Base-by-base conservation (phyloP, 202 grass and related monocot genomes). In the Digitaria exilis region DNA sequence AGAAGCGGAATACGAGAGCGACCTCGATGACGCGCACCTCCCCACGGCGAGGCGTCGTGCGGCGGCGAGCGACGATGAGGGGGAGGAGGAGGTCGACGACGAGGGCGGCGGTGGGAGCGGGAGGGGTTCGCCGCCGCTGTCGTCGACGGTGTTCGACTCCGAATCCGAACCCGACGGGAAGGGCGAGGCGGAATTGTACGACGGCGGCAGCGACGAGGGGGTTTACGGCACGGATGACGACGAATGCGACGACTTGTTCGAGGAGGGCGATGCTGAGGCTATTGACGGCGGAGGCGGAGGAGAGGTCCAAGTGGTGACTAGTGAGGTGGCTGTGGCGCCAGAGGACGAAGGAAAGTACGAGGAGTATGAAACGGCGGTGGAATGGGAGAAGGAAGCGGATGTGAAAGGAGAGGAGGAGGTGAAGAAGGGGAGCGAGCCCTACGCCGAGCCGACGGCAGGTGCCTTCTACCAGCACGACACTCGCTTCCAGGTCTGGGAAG, bases 401-500 rank as follows among this genome's bases (percentile, higher is more conserved):
- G 51, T 2, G 37, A 37, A 55, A 14, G 46, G 24, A 22, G 85
- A 84, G 52, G 65, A 80, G 48, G 62, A 78, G 43, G 71, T 52
- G 76, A 90, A 86, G 55, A 84, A 90, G 62, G 84, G 80, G 79
- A 75, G 49, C 31, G 82, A 90, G 37, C 82, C 87, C 21, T 76
- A 84, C 43, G 82, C 84, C 49, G 80, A 90, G 45, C 91, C 85
- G 16, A 91, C 79, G 21, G 72, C 26, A 37, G 89, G 91, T 14
- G 65, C 80, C 32, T 94, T 97, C 84, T 91, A 92, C 85, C 84
- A 94, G 91, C 94, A 97, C 76, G 89, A 97, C 77, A 88, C 87
- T 72, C 91, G 94, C 8, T 92, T 97, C 72, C 87, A 78, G 25
- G 79, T 59, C 75, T 77, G 90, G 76, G 87, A 86, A 28, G 76